Percentiles rank a stretch among this genome's conserved stretches.
These are phyloP conservation scores for Odontarrhena argentea DNA, from an alignment of 345 rosid genomes.

Conservation along the genomic window DNA sequence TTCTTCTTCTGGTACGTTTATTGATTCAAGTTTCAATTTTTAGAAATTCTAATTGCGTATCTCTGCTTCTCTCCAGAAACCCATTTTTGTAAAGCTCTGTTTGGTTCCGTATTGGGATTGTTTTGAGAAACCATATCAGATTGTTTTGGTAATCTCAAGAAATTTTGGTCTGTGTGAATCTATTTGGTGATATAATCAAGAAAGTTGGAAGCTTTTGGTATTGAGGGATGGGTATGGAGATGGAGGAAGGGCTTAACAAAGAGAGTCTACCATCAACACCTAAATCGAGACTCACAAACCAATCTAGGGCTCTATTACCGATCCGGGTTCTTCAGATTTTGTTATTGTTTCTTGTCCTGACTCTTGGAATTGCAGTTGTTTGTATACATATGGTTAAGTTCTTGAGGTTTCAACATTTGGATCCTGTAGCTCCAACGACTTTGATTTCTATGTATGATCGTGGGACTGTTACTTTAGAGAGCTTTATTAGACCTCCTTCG, in stretches of 20 bases:
- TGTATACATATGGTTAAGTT: slow-evolving; percentile 51
- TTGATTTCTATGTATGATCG: slow-evolving; percentile 42
- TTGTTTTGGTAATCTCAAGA: not conserved
- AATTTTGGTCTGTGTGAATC: not conserved
- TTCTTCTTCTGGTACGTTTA: not conserved
- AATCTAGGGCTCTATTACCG: slow-evolving; percentile 44
- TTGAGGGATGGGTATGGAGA: slow-evolving; percentile 40
- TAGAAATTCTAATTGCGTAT: slow-evolving; percentile 8
- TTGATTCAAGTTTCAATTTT: slow-evolving; percentile 14
- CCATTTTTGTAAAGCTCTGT: slow-evolving; percentile 1
- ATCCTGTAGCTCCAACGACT: slow-evolving; percentile 41
- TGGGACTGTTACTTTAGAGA: slow-evolving; percentile 36
- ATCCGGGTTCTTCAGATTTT: slow-evolving; percentile 48
- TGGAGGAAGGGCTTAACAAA: slow-evolving; percentile 57
- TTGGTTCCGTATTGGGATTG: slow-evolving; percentile 2
- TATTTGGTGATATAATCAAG: slow-evolving; percentile 6
- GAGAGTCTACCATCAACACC: slow-evolving; percentile 36
- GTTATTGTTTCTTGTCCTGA: slow-evolving; percentile 50
- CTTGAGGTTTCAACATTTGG: slow-evolving; percentile 40
- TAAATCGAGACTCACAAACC: slow-evolving; percentile 41
- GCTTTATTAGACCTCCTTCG: slow-evolving; percentile 61
- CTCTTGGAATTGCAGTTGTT: slow-evolving; percentile 55
- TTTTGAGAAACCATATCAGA: not conserved
- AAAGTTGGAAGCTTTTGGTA: slow-evolving; percentile 21
- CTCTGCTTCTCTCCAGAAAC: not conserved